These are phyloP conservation scores for Coccomyxa subellipsoidea DNA, from an alignment of 163 green algal genomes.

Conservation along the genomic window DNA sequence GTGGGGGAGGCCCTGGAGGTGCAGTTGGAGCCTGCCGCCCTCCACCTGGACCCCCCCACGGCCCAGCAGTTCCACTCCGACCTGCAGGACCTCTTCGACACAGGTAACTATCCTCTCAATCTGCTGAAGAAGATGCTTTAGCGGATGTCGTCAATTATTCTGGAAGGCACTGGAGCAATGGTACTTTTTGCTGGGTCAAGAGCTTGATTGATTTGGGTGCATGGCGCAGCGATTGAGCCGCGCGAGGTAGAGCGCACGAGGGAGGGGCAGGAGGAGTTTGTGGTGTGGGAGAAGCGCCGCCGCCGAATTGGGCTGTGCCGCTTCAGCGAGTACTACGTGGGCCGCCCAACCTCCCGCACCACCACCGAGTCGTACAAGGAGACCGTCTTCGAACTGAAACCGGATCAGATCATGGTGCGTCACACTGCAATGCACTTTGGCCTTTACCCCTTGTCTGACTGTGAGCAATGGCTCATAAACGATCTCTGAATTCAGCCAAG, in stretches of 20 bases:
- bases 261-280: slow-evolving; percentile 3
- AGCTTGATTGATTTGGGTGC: background rate
- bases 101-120: slow-evolving; percentile 33
- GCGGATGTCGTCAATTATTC: no score
- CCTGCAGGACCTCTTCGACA: slow-evolving; percentile 57
- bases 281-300: slow-evolving; percentile 32
- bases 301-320: slow-evolving; percentile 22
- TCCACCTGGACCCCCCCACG: slow-evolving; percentile 50
- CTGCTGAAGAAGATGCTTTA: no score
- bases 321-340: slow-evolving; percentile 40
- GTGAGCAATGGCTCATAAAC: no score
- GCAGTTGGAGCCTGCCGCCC: slow-evolving; percentile 47
- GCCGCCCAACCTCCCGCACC: slow-evolving; percentile 35
- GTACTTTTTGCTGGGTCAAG: background rate
- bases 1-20: slow-evolving; percentile 17
- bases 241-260: slow-evolving; percentile 7
- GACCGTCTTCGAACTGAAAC: slow-evolving; percentile 42
- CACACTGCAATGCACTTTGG: no score
- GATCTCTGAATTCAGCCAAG: no score
- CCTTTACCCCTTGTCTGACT: no score
- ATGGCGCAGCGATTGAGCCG: background rate
- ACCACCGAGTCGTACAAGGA: slow-evolving; percentile 54
- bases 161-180: no score
- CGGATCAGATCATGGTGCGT: slow-evolving; percentile 28
- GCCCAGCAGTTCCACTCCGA: slow-evolving; percentile 61